A percentile compares a stretch with the other conserved stretches of the same genome.
Conservation (phyloP, 164 flowering plant species). For the Vitis amurensis region DNA sequence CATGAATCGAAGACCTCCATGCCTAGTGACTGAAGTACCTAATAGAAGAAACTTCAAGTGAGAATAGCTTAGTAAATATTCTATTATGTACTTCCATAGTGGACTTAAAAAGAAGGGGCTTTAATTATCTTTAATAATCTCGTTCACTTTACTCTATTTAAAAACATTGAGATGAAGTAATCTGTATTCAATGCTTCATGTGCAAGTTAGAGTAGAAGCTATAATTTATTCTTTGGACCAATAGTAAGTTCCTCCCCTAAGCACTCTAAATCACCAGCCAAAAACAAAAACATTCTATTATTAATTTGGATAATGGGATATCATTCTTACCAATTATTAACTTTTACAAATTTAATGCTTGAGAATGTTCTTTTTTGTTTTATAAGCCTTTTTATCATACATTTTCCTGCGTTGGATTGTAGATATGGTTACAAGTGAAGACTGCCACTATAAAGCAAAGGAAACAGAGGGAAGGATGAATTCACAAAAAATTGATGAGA, state of each 20-base stretch:
- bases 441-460: conserved; percentile 14
- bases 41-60: neutral
- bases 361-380: neutral
- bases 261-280: too few relatives aligned
- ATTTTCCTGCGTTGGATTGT: conserved; percentile 8
- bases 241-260: too few relatives aligned
- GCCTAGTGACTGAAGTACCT: too few relatives aligned
- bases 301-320: too few relatives aligned
- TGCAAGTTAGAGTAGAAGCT: too few relatives aligned
- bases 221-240: too few relatives aligned
- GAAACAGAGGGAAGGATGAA: conserved; percentile 19
- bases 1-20: too few relatives aligned
- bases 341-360: neutral
- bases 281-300: too few relatives aligned
- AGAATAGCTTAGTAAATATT: neutral
- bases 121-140: neutral
- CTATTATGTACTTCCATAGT: neutral
- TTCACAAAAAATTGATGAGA: conserved; percentile 14
- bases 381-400: neutral
- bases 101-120: neutral
- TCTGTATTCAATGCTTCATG: too few relatives aligned
- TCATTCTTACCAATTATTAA: too few relatives aligned
- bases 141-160: neutral
- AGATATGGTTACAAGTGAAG: conserved; percentile 32
- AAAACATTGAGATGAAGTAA: too few relatives aligned